Evolutionary conservation across 805 yeast species (phyloP).

Genomic region (Candida verbasci): DNA sequence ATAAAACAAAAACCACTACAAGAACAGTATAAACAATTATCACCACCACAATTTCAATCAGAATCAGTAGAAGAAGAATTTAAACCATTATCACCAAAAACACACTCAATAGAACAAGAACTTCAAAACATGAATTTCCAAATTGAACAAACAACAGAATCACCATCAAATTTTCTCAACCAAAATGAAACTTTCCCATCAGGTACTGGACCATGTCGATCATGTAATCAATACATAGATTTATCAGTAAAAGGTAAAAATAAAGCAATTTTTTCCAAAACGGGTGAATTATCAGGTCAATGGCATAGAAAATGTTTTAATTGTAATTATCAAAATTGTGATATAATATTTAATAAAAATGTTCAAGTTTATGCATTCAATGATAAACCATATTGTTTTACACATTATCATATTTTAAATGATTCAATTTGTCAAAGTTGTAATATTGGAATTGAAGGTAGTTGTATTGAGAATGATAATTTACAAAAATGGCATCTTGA

Average conservation of each 20-base stretch:
- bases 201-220: constrained; percentile 80
- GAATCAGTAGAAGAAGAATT: constrained; percentile 9
- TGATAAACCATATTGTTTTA: constrained; percentile 78
- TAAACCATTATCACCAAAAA: constrained; percentile 32
- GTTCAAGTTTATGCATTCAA: constrained; percentile 70
- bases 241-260: constrained; percentile 31
- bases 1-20: no score
- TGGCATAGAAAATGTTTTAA: constrained; percentile 90
- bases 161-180: constrained; percentile 9
- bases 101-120: constrained; percentile 29
- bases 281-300: constrained; percentile 80
- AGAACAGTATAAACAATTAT: neutral
- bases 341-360: constrained; percentile 50
- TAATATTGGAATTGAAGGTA: constrained; percentile 78
- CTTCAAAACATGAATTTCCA: constrained; percentile 25
- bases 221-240: constrained; percentile 53
- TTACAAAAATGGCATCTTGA: constrained; percentile 68
- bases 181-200: constrained; percentile 33
- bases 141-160: constrained; percentile 8
- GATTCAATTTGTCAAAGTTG: constrained; percentile 73
- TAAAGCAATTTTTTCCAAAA: constrained; percentile 78
- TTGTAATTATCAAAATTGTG: constrained; percentile 57
- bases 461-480: constrained; percentile 75
- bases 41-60: neutral
- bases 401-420: constrained; percentile 72